Evolutionary conservation across 164 flowering plant genomes (phyloP), one percentile per base, ranked within the genome.

Genomic region (Stephania japonica): DNA sequence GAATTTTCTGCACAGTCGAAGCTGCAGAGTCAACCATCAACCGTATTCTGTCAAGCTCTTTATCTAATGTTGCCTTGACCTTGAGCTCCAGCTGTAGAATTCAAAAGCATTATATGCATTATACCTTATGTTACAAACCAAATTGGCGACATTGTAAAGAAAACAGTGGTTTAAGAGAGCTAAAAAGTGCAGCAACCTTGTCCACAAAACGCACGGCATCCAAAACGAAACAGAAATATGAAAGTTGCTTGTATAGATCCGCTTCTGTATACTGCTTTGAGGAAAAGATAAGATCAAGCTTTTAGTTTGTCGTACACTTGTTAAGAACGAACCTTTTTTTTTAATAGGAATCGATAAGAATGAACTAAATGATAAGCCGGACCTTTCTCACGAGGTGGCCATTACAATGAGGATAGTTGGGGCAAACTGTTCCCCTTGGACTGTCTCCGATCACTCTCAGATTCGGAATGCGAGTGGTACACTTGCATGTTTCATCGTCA

Each of bases 401-500:
- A 72, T 87, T 90, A 70, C 99, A 96, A 42, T 80, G 91, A 61
- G 99, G 99, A 73, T 91, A 91, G 81, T 93, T 91, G 50, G 98
- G 97, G 77, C 99, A 96, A 72, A 90, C 82, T 1, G 91, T 89
- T 78, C 99, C 99, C 79, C 85, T 89, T 76, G 88, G 97, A 49
- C 91, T 84, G 75, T 91, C 97, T 64, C 97, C 97, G 66, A 90
- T 59, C 71, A 89, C 84, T 67, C 91, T 85, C 78, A 96, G 75
- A 80, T 89, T 93, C 65, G 88, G 80, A 74, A 88, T 75, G 0
- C 97, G 86, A 18, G 97, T 93, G 2, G 91, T 80, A 80, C 84
- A 82, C 73, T 93, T 91, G 89, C 99, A 96, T 47, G 91, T 88
- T 79, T 93, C 99, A 73, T 96, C 98, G 68, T 96, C 98, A 78